These are phyloP conservation scores for Colletotrichum chlorophyti DNA, from an alignment of 2,329 filamentous ascomycete species.

Conservation along the genomic window DNA sequence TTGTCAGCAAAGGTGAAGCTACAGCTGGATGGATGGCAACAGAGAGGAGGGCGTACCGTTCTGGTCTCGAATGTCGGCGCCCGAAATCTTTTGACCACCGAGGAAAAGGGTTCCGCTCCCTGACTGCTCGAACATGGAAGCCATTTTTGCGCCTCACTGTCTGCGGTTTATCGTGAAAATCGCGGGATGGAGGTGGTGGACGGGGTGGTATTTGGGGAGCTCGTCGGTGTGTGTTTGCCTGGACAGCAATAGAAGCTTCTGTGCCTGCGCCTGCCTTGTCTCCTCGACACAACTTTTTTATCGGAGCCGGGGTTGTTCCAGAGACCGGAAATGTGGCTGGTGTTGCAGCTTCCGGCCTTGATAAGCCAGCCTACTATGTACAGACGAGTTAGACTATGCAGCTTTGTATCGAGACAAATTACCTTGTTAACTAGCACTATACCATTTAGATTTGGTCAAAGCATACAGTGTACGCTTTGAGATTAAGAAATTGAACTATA, in stretches of 20 bases:
- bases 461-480: too few relatives aligned
- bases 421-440: too few relatives aligned
- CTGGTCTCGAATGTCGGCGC: conserved; percentile 94
- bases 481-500: too few relatives aligned
- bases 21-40: conserved; percentile 1
- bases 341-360: not conserved
- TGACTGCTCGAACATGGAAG: conserved; percentile 94
- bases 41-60: conserved; percentile 67
- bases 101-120: conserved; percentile 96
- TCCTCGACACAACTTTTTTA: conserved; percentile 30
- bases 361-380: too few relatives aligned
- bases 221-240: conserved; percentile 28
- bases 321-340: conserved; percentile 28
- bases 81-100: conserved; percentile 96
- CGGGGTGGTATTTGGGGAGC: conserved; percentile 13
- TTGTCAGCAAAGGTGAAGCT: conserved; percentile 34
- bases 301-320: conserved; percentile 31
- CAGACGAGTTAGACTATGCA: too few relatives aligned
- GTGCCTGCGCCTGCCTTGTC: conserved; percentile 25
- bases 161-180: conserved; percentile 11
- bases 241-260: conserved; percentile 32
- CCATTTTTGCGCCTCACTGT: conserved; percentile 63
- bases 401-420: too few relatives aligned
- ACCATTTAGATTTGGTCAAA: too few relatives aligned
- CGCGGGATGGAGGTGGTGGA: conserved; percentile 24